Conservation (phyloP, 768 basidiomycete genomes). For the Russula virescens region DNA sequence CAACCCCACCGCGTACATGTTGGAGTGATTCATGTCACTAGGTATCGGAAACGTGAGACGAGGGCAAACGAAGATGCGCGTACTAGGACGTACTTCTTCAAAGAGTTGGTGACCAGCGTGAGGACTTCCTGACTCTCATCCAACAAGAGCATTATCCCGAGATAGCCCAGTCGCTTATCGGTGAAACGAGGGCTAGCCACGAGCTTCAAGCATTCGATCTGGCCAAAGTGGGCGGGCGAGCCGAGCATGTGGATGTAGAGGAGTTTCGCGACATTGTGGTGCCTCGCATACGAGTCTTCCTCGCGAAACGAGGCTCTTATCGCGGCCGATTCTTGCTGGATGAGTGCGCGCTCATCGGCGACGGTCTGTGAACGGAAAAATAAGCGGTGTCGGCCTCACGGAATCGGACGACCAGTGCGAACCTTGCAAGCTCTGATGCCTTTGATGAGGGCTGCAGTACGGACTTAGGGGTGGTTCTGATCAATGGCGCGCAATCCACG, state of each 20-base stretch:
- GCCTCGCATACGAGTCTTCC: conserved; percentile 90
- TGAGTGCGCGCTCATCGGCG: conserved; percentile 94
- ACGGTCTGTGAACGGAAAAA: conserved; percentile 60
- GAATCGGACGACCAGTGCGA: neutral
- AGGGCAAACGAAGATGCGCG: neutral
- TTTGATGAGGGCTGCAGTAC: conserved; percentile 81
- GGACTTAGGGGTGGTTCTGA: conserved; percentile 28
- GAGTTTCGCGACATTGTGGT: conserved; percentile 96
- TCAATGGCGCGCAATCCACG: neutral
- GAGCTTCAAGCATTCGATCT: conserved; percentile 94
- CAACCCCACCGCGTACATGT: conserved; percentile 97
- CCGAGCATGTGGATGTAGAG: conserved; percentile 99
- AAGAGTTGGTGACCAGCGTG: conserved; percentile 93
- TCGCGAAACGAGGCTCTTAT: conserved; percentile 96
- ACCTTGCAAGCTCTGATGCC: conserved; percentile 96
- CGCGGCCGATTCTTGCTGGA: conserved; percentile 95
- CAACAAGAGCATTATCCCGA: conserved; percentile 95
- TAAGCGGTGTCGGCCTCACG: conserved; percentile 4
- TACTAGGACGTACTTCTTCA: conserved; percentile 76
- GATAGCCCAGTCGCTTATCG: conserved; percentile 93
- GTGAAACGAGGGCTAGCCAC: conserved; percentile 93
- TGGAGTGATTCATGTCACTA: conserved; percentile 99
- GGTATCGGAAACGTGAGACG: conserved; percentile 16
- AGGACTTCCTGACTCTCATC: conserved; percentile 98
- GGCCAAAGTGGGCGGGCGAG: conserved; percentile 97